Conservation (phyloP, 345 rosid genomes). For the Adansonia digitata region DNA sequence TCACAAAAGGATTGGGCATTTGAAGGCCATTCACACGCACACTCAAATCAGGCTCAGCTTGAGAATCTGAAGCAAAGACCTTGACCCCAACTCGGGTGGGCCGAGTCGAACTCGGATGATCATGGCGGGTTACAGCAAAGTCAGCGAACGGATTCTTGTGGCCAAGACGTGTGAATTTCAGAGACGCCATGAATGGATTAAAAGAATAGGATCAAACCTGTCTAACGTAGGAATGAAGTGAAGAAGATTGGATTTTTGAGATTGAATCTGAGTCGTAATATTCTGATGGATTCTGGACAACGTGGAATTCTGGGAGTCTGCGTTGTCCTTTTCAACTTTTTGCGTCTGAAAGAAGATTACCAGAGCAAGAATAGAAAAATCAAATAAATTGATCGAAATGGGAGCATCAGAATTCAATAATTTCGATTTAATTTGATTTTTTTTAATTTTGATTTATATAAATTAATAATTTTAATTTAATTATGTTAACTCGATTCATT, state of each 20-base stretch:
- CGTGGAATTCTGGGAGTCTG: background rate
- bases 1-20: conserved; percentile 92
- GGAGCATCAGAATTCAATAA: no score
- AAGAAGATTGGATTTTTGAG: background rate
- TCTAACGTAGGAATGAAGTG: background rate
- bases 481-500: no score
- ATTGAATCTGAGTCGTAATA: conserved; percentile 21
- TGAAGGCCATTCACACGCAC: conserved; percentile 77
- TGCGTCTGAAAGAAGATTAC: no score
- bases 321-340: background rate
- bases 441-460: no score
- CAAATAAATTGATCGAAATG: no score
- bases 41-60: conserved; percentile 75
- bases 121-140: conserved; percentile 23
- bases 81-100: conserved; percentile 47
- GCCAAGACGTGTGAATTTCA: conserved; percentile 43
- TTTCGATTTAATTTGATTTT: no score
- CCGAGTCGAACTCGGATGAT: conserved; percentile 24
- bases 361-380: no score
- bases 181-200: conserved; percentile 52
- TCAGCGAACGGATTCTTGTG: conserved; percentile 30
- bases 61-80: conserved; percentile 37
- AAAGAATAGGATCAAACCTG: background rate
- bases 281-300: background rate
- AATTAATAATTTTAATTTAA: no score